Evolutionary conservation across 108 stramenopile species (phyloP).

Genomic region (Discostella stelligeroides): DNA sequence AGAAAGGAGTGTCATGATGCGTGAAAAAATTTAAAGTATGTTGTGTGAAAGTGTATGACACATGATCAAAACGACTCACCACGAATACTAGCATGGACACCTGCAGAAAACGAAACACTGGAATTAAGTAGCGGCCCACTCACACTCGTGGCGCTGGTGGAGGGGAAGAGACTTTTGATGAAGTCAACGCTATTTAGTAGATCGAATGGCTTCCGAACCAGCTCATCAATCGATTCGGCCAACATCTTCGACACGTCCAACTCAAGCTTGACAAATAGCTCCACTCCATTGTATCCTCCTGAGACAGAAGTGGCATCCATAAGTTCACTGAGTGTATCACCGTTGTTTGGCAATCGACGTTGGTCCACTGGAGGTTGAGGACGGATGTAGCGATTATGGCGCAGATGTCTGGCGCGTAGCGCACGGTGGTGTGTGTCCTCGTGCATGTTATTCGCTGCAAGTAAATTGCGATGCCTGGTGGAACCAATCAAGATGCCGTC

Average conservation of each 20-base stretch:
- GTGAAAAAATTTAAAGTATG: too few species aligned
- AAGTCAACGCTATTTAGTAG: conserved; percentile 15
- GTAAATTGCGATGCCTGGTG: not conserved
- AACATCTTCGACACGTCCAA: conserved; percentile 31
- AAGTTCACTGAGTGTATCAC: not conserved
- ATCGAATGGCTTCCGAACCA: conserved; percentile 23
- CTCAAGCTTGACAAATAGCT: conserved; percentile 25
- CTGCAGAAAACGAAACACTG: conserved; percentile 18
- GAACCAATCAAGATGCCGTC: not conserved
- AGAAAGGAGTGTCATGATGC: not conserved
- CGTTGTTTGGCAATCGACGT: not conserved
- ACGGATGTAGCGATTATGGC: conserved; percentile 31
- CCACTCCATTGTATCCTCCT: conserved; percentile 28
- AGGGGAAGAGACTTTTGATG: conserved; percentile 1
- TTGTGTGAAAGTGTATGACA: not conserved
- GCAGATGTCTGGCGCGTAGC: conserved; percentile 16
- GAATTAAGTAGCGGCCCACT: not conserved
- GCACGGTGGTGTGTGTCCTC: conserved; percentile 10
- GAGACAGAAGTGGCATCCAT: conserved; percentile 24
- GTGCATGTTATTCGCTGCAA: not conserved
- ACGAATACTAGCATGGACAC: conserved; percentile 17
- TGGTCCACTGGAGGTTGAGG: conserved; percentile 7
- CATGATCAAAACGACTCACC: conserved; percentile 7
- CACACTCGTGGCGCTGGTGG: not conserved
- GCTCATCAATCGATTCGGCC: conserved; percentile 2